Evolutionary conservation across 306 rosid species (phyloP).

Genomic region (Malus asiatica): DNA sequence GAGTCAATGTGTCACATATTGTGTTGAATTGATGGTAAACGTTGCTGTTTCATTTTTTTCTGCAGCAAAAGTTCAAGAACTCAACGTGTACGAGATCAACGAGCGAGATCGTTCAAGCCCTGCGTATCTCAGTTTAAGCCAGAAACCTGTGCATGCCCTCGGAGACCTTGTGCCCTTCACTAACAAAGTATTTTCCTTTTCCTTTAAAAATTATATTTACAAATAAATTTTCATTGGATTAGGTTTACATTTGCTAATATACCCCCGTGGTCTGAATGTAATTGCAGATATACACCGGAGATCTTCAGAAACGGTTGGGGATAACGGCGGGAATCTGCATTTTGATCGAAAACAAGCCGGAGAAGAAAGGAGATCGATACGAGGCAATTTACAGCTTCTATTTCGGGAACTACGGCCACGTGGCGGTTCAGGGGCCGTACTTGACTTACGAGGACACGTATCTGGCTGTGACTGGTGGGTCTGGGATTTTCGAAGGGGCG

Average conservation of each 20-base stretch:
- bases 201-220: neutral
- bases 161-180: conserved; percentile 72
- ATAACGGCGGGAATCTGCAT: conserved; percentile 18
- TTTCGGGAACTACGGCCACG: conserved; percentile 61
- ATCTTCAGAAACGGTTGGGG: conserved; percentile 17
- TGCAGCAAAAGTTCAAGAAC: conserved; percentile 51
- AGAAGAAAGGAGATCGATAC: conserved; percentile 29
- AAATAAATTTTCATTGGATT: too few relatives aligned
- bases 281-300: conserved; percentile 18
- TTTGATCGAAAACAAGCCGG: conserved; percentile 49
- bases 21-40: too few relatives aligned
- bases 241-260: too few relatives aligned
- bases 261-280: neutral
- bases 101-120: conserved; percentile 70
- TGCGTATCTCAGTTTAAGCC: conserved; percentile 55
- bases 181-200: conserved; percentile 40
- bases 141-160: conserved; percentile 48
- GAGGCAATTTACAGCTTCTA: conserved; percentile 22
- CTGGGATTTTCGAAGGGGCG: conserved; percentile 67
- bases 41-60: neutral
- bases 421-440: conserved; percentile 55
- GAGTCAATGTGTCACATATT: too few relatives aligned
- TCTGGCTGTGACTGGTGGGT: conserved; percentile 58
- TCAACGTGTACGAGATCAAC: conserved; percentile 59
- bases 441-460: conserved; percentile 57